These are phyloP conservation scores for Brachypodium distachyon DNA, from an alignment of 202 grass and related monocot genomes.

Conservation along the genomic window DNA sequence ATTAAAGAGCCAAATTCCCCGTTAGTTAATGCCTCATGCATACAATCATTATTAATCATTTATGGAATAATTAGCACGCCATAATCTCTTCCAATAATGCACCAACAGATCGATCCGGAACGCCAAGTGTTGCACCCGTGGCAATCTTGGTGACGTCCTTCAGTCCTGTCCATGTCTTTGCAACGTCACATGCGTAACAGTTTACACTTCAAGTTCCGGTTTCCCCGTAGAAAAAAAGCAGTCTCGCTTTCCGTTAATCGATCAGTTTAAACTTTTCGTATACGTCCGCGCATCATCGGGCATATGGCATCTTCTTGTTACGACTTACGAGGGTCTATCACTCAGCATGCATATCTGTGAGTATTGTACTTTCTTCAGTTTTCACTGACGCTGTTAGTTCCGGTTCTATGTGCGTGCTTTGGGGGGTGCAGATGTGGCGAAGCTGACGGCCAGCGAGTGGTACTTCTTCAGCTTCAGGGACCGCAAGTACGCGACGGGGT, in stretches of 20 bases:
- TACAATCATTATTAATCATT: neutral
- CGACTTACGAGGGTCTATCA: neutral
- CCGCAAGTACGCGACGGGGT: constrained; percentile 83
- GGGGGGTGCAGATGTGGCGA: constrained; percentile 58
- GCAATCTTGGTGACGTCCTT: constrained; percentile 19
- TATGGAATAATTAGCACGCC: constrained; percentile 4
- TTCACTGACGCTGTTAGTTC: neutral
- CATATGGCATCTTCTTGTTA: neutral
- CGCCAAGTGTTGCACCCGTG: constrained; percentile 9
- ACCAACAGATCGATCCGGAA: neutral
- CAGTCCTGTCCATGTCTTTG: constrained; percentile 14
- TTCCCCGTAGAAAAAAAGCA: neutral
- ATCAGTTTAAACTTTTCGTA: neutral
- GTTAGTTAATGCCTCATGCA: neutral
- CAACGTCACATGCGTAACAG: constrained; percentile 36
- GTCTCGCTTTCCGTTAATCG: neutral
- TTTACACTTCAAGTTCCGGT: neutral
- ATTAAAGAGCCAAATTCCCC: neutral
- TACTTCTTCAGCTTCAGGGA: constrained; percentile 97
- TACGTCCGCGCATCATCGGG: neutral
- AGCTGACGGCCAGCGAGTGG: constrained; percentile 78
- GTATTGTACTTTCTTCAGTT: neutral
- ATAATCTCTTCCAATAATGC: constrained; percentile 13
- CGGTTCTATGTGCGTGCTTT: no score
- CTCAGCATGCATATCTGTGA: neutral